phyloP scores from a whole-genome alignment of 1,284 basidiomycete genomes.

The Leccinum colubrinum region DNA sequence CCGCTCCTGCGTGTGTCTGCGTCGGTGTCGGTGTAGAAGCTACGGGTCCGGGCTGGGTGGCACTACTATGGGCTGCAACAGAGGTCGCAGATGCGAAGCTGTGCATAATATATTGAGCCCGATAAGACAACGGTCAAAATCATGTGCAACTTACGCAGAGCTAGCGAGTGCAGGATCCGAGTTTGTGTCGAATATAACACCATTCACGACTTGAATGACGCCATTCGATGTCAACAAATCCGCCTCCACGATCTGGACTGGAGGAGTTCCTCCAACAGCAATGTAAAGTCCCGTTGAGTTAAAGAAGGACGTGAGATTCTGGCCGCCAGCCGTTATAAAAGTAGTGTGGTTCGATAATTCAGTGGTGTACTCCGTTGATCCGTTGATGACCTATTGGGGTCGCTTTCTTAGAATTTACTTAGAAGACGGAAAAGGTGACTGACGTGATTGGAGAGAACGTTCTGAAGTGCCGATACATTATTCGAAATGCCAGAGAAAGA shows the following conservation, averaged over 20 bases:
- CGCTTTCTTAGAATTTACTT: background rate
- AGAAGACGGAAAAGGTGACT: constrained; percentile 17
- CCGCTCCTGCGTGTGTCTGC: background rate
- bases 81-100: constrained; percentile 33
- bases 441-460: constrained; percentile 65
- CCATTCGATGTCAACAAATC: constrained; percentile 73
- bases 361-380: constrained; percentile 65
- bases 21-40: background rate
- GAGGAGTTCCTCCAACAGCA: constrained; percentile 45
- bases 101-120: background rate
- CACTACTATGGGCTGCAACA: constrained; percentile 23
- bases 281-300: constrained; percentile 68
- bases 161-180: constrained; percentile 50
- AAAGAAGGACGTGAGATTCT: constrained; percentile 48
- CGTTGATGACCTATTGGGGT: constrained; percentile 57
- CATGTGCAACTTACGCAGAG: constrained; percentile 46
- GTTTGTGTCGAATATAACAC: constrained; percentile 56
- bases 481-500: constrained; percentile 37
- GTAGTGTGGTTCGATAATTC: constrained; percentile 35
- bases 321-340: constrained; percentile 60
- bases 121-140: background rate
- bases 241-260: constrained; percentile 56
- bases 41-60: constrained; percentile 30
- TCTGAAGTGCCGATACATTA: constrained; percentile 46
- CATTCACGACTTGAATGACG: constrained; percentile 70